phyloP scores from a whole-genome alignment of 1,284 basidiomycete genomes.

The Vanrija humicola region DNA sequence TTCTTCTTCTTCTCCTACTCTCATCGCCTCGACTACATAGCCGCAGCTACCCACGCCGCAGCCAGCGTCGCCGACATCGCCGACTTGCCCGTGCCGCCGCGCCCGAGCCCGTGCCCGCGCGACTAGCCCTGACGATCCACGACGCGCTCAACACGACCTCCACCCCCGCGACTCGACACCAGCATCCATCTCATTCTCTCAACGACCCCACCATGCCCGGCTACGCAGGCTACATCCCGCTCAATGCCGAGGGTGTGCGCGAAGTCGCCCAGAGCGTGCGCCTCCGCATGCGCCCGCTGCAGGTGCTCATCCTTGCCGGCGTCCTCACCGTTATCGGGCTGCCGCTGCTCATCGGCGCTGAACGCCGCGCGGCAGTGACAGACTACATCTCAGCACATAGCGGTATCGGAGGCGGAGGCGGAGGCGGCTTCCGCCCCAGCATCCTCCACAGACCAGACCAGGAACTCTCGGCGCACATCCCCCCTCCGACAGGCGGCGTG shows the following conservation, averaged over 20 bases:
- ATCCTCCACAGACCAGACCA: constrained; percentile 2
- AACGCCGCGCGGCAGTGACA: constrained; percentile 5
- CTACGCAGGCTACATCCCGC: not conserved
- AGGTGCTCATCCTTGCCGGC: constrained; percentile 12
- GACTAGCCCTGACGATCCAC: not conserved
- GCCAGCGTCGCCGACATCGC: too few species aligned
- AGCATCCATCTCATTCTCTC: not conserved
- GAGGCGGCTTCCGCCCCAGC: not conserved
- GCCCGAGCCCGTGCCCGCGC: too few species aligned
- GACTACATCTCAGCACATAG: constrained; percentile 2
- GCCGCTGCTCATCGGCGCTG: constrained; percentile 8
- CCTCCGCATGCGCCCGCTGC: constrained; percentile 13
- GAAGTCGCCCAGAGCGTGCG: constrained; percentile 5
- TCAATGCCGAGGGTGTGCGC: too few species aligned
- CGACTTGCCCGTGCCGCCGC: too few species aligned
- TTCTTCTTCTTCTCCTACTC: too few species aligned
- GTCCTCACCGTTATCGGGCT: constrained; percentile 13
- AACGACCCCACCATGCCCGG: constrained; percentile 1
- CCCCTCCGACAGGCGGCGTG: constrained; percentile 29
- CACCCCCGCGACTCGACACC: too few species aligned
- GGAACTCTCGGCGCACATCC: constrained; percentile 17
- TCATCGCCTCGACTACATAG: too few species aligned
- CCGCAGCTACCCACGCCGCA: too few species aligned
- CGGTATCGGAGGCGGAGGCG: not conserved
- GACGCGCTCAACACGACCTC: too few species aligned